Evolutionary conservation across 768 basidiomycete species (phyloP).

Genomic region (Tricholoma sp.): DNA sequence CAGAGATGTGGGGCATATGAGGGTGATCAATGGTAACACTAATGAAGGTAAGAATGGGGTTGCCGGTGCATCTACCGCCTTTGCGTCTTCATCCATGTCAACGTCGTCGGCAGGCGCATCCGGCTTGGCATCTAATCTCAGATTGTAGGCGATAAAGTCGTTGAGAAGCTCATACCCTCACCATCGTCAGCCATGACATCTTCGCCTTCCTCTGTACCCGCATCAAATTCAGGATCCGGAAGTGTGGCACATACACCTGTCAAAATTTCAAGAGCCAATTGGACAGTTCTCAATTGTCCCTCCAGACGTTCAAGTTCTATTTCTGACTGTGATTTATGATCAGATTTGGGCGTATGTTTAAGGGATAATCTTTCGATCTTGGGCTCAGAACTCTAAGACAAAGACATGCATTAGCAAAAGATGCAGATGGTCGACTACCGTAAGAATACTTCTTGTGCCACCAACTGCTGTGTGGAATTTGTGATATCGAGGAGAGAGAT

Average conservation of each 20-base stretch:
- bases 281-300: conserved; percentile 62
- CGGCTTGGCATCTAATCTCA: conserved; percentile 12
- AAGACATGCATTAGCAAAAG: neutral
- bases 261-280: conserved; percentile 82
- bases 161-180: neutral
- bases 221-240: conserved; percentile 60
- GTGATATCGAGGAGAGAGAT: conserved; percentile 49
- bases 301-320: conserved; percentile 72
- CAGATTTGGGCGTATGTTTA: conserved; percentile 65
- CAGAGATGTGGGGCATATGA: conserved; percentile 70
- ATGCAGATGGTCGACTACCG: neutral
- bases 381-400: conserved; percentile 41
- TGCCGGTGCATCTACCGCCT: conserved; percentile 27
- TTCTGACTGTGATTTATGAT: conserved; percentile 68
- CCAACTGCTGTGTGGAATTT: conserved; percentile 13
- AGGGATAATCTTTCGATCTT: conserved; percentile 52
- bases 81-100: conserved; percentile 40
- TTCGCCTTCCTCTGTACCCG: conserved; percentile 30
- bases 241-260: conserved; percentile 86
- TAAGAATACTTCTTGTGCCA: neutral
- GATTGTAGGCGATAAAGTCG: neutral
- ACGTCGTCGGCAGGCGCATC: conserved; percentile 24
- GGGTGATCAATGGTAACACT: conserved; percentile 60
- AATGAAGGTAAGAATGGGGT: conserved; percentile 52
- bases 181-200: conserved; percentile 30